A percentile compares a stretch with the other conserved stretches of the same genome.
These are phyloP conservation scores for Dryas drummondii DNA, from an alignment of 306 rosid species.

Conservation along the genomic window DNA sequence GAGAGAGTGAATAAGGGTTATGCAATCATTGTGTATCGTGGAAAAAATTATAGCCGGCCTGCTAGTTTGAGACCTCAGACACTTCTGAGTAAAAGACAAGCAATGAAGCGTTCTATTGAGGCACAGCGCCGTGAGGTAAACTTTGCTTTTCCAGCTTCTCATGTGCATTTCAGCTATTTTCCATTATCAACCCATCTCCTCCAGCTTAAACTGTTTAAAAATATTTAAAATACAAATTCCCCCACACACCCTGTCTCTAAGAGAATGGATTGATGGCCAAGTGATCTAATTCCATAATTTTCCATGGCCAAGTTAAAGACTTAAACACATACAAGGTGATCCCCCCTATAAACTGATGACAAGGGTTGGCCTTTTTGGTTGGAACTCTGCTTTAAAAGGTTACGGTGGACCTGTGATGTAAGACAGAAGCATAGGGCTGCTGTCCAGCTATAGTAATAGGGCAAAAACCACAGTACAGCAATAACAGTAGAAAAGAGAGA, in stretches of 20 bases:
- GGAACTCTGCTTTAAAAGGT: neutral
- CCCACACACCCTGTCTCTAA: neutral
- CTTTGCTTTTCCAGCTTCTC: conserved; percentile 18
- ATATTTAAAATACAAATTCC: too few relatives aligned
- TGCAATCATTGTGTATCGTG: conserved; percentile 87
- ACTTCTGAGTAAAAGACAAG: conserved; percentile 67
- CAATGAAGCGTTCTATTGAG: conserved; percentile 76
- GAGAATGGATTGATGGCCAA: neutral
- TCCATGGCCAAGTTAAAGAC: neutral
- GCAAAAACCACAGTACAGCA: too few relatives aligned
- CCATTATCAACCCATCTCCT: neutral
- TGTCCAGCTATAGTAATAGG: too few relatives aligned
- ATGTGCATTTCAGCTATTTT: neutral
- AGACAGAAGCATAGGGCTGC: too few relatives aligned
- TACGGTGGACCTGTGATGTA: neutral
- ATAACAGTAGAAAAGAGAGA: too few relatives aligned
- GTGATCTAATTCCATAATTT: neutral
- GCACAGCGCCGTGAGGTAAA: conserved; percentile 82
- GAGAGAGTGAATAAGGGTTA: conserved; percentile 76
- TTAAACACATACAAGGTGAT: neutral
- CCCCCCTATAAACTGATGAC: neutral
- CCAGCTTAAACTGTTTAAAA: neutral
- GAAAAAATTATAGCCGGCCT: conserved; percentile 87
- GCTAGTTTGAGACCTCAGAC: conserved; percentile 77
- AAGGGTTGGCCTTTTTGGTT: neutral